Evolutionary conservation across 371 early-diverging fungal genomes (phyloP), one percentile per base, ranked within the genome.

Genomic region (Mortierella sp.): DNA sequence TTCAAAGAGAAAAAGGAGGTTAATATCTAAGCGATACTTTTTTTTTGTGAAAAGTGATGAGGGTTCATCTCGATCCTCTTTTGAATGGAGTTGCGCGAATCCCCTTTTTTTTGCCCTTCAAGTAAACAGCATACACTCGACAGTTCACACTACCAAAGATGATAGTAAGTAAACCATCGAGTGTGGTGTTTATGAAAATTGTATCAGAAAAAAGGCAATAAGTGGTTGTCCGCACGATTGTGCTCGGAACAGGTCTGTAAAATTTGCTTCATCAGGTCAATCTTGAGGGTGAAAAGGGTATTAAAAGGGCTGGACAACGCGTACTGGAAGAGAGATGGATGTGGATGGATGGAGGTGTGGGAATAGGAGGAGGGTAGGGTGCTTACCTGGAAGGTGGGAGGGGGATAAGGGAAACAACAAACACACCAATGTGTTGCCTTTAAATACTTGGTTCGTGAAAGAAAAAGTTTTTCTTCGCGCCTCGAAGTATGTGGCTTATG

Each of bases 191-290:
- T 49, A 43, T 48, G 32, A 54, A 38, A 58, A 71, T 58, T 46
- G 71, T 70, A 71, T 81, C 82, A 81, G 82, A 81, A 60, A 63
- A 70, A 81, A 81, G 77, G 82, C 77, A 77, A 81, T 77, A 81
- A 81, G 82, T 81, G 82, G 68, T 77, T 81, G 72, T 81, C 82
- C 82, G 82, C 82, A 81, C 38, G 60, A 44, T 68, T 58, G 63
- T 70, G 71, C 82, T 81, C 82, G 77, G 82, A 81, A 81, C 82
- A 81, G 82, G 82, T 81, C 82, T 81, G 82, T 81, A 81, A 81
- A 81, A 81, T 81, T 81, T 81, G 82, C 82, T 81, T 81, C 82
- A 81, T 81, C 82, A 81, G 77, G 71, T 68, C 46, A 68, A 68
- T 68, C 41, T 21, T 21, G 27, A 16, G 56, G 24, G 56, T 7